Percentiles rank a stretch among this genome's conserved stretches.
Conservation (phyloP, 441 rosid species). For the Adansonia madagascariensis region DNA sequence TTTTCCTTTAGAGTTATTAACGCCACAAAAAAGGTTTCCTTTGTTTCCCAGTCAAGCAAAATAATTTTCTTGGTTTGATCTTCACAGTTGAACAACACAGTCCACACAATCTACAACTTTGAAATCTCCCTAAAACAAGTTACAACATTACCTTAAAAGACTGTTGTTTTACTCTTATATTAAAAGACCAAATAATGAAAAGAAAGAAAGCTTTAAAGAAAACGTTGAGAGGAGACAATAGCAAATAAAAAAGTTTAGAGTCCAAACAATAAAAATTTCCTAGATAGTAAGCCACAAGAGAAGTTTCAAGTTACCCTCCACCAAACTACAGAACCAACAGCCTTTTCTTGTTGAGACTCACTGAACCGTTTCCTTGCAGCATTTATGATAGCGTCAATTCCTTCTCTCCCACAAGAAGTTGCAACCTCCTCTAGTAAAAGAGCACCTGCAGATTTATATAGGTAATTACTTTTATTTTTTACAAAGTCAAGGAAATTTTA, state of each 20-base stretch:
- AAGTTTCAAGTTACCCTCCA: conserved; percentile 72
- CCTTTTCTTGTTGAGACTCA: conserved; percentile 77
- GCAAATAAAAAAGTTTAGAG: conserved; percentile 8
- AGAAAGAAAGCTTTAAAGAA: conserved; percentile 9
- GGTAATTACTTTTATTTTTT: background rate
- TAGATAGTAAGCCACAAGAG: conserved; percentile 26
- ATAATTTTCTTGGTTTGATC: background rate
- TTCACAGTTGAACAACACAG: background rate
- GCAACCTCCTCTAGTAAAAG: conserved; percentile 89
- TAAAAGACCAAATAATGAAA: conserved; percentile 3
- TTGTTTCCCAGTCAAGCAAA: background rate
- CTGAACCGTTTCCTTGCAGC: conserved; percentile 65
- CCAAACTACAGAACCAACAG: conserved; percentile 76
- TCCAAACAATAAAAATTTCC: conserved; percentile 9
- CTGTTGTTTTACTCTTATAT: background rate
- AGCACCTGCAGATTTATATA: conserved; percentile 57
- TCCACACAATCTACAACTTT: background rate
- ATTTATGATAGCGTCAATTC: conserved; percentile 69
- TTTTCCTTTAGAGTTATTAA: background rate
- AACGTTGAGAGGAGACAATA: conserved; percentile 7
- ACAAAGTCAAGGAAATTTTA: conserved; percentile 24
- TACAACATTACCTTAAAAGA: background rate
- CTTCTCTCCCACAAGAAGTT: conserved; percentile 73
- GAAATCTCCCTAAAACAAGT: background rate
- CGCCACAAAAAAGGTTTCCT: background rate